Base-by-base conservation (phyloP, 768 basidiomycete genomes). In the Mycena galericulata region DNA sequence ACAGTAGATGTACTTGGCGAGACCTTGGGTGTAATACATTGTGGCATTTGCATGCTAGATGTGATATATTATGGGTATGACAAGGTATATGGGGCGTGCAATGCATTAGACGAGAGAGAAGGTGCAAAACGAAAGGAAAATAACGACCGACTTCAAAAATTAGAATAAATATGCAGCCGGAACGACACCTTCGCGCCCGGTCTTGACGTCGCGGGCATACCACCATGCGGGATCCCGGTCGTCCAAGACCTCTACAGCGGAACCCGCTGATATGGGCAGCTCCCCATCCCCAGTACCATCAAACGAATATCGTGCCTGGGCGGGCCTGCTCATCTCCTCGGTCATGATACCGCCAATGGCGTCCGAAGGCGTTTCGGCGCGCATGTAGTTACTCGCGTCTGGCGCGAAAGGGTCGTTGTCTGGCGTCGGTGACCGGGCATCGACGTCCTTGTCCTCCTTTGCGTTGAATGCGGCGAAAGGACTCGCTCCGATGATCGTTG, bases 141-240 rank as follows among this genome's bases (percentile, higher is more conserved):
- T 62, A 47, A 62, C 51, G 57, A 36, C 9, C 27, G 30, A n/a
- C 4, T 49, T 72, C 70, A 74, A 74, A 65, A 55, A 78, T 88
- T 85, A 95, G 82, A 94, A 95, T 81, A 95, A 84, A 85, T 97
- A 98, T 64, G 94, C 90, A 45, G 95, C 93, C 11, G 96, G 96
- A 55, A 98, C 93, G 34, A 97, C 93, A 15, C 96, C 96, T 80
- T 97, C 94, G 54, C 84, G 87, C 11, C 95, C 93, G 51, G 91
- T 90, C 57, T 87, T 87, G 24, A 88, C 82, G 78, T 97, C 94
- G 34, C 95, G 88, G 57, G 92, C 94, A 75, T 93, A 97, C 96
- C 96, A 98, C 96, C 96, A 98, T 50, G 91, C 90, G 74, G 87
- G 84, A 79, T 96, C 94, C 72, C 87, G 85, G 77, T 95, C 93